Evolutionary conservation across 768 basidiomycete species (phyloP).

Genomic region (Arthromyces matolae): DNA sequence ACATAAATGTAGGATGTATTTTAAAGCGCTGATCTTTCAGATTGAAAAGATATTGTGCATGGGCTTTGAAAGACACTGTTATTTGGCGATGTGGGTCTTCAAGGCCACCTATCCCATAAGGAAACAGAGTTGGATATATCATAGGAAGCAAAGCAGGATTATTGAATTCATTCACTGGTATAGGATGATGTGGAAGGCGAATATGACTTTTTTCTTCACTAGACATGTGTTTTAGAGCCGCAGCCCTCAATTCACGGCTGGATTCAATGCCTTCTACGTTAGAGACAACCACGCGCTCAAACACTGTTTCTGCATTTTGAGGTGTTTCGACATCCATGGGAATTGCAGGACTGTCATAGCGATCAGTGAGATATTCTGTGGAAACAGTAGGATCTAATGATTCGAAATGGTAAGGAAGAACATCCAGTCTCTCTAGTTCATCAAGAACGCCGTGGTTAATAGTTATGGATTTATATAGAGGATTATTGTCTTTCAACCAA

Average conservation of each 20-base stretch:
- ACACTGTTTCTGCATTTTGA: background rate
- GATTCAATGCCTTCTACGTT: background rate
- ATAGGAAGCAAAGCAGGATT: constrained; percentile 35
- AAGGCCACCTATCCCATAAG: constrained; percentile 40
- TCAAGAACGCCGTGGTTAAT: background rate
- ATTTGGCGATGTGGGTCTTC: constrained; percentile 23
- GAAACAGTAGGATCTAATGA: too few relatives aligned
- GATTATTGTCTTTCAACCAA: background rate
- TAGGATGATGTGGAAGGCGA: background rate
- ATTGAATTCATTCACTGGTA: constrained; percentile 28
- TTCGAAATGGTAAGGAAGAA: background rate
- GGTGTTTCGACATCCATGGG: background rate
- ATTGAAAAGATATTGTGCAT: constrained; percentile 30
- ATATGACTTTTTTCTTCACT: background rate
- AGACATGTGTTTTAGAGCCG: background rate
- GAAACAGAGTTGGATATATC: constrained; percentile 40
- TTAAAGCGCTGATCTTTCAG: constrained; percentile 31
- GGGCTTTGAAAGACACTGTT: constrained; percentile 26
- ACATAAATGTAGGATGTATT: constrained; percentile 36
- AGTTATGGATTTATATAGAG: background rate
- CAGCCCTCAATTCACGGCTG: background rate
- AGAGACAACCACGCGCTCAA: background rate
- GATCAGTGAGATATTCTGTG: background rate
- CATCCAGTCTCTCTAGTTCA: background rate
- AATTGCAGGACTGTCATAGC: background rate